Evolutionary conservation across 805 yeast species (phyloP).

Genomic region (Barnettozyma sp.): DNA sequence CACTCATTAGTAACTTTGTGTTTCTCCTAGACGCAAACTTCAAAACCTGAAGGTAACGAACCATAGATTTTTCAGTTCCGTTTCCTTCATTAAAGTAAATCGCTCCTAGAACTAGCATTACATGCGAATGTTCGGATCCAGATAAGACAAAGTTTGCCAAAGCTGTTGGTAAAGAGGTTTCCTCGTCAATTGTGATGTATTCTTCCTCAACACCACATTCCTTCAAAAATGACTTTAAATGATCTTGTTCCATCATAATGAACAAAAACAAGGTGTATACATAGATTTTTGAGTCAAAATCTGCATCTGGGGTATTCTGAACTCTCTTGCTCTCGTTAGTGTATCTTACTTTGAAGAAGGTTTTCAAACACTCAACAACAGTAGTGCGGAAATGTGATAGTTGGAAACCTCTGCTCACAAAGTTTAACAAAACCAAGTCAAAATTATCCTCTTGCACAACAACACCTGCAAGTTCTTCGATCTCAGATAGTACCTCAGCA

Average conservation of each 20-base stretch:
- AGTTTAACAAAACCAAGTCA: constrained; percentile 41
- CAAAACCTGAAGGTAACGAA: constrained; percentile 29
- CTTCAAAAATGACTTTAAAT: constrained; percentile 28
- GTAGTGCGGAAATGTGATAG: constrained; percentile 48
- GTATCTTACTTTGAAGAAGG: constrained; percentile 38
- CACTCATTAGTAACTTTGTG: constrained; percentile 28
- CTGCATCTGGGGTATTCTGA: constrained; percentile 10
- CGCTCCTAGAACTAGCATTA: constrained; percentile 31
- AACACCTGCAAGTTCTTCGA: constrained; percentile 38
- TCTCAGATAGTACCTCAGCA: constrained; percentile 34
- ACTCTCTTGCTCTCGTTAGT: constrained; percentile 26
- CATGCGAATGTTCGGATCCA: constrained; percentile 25
- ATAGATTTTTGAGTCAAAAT: constrained; percentile 11
- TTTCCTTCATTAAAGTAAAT: constrained; percentile 26
- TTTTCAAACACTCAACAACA: constrained; percentile 39
- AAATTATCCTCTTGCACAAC: constrained; percentile 39
- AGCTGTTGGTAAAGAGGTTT: constrained; percentile 32
- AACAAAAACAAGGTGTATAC: constrained; percentile 30
- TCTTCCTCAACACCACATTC: constrained; percentile 32
- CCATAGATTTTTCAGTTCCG: constrained; percentile 31
- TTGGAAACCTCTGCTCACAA: constrained; percentile 50
- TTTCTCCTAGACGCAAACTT: constrained; percentile 27
- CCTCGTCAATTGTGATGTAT: constrained; percentile 26
- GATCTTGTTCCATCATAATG: constrained; percentile 32
- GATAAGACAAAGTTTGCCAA: constrained; percentile 29